phyloP scores from a whole-genome alignment of 2,329 filamentous ascomycete species.

The Bisporella sp. region DNA sequence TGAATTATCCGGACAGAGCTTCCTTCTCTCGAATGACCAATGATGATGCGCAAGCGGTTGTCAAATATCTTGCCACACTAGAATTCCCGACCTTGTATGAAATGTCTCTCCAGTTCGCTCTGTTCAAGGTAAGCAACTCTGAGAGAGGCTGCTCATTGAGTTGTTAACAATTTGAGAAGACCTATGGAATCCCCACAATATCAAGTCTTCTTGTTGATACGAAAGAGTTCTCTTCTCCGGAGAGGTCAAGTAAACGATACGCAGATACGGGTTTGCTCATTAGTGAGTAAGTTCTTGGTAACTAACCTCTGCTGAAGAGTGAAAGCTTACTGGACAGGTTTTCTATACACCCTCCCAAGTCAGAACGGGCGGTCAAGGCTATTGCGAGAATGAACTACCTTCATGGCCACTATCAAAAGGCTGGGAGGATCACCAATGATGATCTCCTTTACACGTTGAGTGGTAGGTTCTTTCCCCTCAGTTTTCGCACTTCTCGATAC shows the following conservation, averaged over 20 bases:
- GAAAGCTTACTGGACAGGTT: conserved; percentile 6
- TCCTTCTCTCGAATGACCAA: conserved; percentile 46
- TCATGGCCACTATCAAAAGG: conserved; percentile 48
- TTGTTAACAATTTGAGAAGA: conserved; percentile 25
- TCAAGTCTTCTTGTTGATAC: conserved; percentile 42
- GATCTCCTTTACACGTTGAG: conserved; percentile 61
- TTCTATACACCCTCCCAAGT: conserved; percentile 12
- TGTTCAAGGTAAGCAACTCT: conserved; percentile 43
- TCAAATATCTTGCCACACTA: conserved; percentile 35
- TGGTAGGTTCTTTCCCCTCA: conserved; percentile 9
- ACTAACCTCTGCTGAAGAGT: too few species aligned
- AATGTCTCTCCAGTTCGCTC: conserved; percentile 48
- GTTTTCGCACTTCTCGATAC: conserved; percentile 45
- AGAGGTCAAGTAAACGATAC: conserved; percentile 38
- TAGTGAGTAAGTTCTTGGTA: too few species aligned
- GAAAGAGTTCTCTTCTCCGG: conserved; percentile 37
- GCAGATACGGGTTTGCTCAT: conserved; percentile 17
- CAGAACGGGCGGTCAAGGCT: conserved; percentile 37
- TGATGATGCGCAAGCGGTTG: conserved; percentile 44
- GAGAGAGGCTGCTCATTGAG: too few species aligned
- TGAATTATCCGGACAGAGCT: conserved; percentile 36
- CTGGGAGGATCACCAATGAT: conserved; percentile 51
- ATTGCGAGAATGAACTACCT: conserved; percentile 59
- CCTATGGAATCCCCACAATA: conserved; percentile 50
- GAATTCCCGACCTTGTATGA: conserved; percentile 49